These are phyloP conservation scores for Phytophthora melonis DNA, from an alignment of 352 stramenopile genomes.

Conservation along the genomic window DNA sequence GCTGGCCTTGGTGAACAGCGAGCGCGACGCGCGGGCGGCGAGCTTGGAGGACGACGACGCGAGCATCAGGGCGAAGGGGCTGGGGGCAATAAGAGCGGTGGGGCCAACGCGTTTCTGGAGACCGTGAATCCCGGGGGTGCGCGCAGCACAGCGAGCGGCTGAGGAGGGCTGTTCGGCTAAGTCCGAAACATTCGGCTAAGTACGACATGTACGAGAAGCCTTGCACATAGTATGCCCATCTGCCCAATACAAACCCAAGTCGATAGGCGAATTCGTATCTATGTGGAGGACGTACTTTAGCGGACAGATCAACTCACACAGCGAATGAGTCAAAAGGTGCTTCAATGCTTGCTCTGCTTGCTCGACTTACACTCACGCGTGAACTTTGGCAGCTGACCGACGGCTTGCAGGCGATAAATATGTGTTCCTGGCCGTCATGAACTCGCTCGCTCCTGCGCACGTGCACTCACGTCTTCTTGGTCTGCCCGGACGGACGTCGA, in stretches of 20 bases:
- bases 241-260: too few relatives aligned
- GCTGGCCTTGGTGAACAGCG: constrained; percentile 73
- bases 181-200: background rate
- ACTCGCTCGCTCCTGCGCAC: too few relatives aligned
- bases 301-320: too few relatives aligned
- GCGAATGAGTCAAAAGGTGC: too few relatives aligned
- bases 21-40: constrained; percentile 49
- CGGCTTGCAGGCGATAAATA: background rate
- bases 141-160: background rate
- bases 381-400: too few relatives aligned
- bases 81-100: background rate
- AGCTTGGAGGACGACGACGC: constrained; percentile 46
- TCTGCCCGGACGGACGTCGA: constrained; percentile 17
- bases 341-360: too few relatives aligned
- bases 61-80: constrained; percentile 38
- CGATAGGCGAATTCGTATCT: too few relatives aligned
- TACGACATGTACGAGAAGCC: background rate
- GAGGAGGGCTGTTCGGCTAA: background rate
- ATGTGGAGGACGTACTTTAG: too few relatives aligned
- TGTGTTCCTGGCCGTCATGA: too few relatives aligned
- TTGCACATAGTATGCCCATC: too few relatives aligned
- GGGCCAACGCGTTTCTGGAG: constrained; percentile 24
- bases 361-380: too few relatives aligned
- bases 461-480: constrained; percentile 4
- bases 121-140: background rate